Conservation (phyloP, 345 rosid genomes). For the Salix dunnii region DNA sequence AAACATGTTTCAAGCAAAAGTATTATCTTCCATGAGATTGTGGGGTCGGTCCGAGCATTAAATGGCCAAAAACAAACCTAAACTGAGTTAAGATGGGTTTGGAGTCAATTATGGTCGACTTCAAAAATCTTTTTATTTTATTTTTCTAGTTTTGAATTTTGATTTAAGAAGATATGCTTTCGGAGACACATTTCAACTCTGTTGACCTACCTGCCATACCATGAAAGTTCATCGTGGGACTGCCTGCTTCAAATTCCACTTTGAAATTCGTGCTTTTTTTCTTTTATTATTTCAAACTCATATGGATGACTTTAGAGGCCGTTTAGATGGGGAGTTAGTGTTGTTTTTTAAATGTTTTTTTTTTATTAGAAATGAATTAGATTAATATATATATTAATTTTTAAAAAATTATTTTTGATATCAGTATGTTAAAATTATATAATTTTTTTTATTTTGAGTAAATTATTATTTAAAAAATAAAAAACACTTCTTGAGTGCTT, state of each 20-base stretch:
- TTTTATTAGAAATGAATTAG: no score
- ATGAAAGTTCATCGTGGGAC: background rate
- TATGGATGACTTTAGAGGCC: no score
- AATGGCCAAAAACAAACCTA: background rate
- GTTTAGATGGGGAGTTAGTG: no score
- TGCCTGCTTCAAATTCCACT: background rate
- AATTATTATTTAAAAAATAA: no score
- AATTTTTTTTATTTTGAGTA: no score
- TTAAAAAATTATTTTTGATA: no score
- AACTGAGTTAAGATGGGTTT: background rate
- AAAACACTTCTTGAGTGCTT: no score
- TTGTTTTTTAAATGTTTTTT: no score
- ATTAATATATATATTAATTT: no score
- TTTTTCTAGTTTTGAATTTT: background rate
- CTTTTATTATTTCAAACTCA: background rate
- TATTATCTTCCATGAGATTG: background rate
- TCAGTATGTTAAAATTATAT: no score
- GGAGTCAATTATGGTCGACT: background rate
- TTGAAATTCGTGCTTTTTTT: background rate
- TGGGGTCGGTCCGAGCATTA: background rate
- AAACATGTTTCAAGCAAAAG: background rate
- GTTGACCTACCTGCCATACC: background rate
- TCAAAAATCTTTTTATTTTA: background rate
- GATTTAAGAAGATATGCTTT: background rate
- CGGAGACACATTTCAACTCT: background rate